Conservation (phyloP, 2,329 filamentous ascomycete genomes). For the Fusarium floridanum region DNA sequence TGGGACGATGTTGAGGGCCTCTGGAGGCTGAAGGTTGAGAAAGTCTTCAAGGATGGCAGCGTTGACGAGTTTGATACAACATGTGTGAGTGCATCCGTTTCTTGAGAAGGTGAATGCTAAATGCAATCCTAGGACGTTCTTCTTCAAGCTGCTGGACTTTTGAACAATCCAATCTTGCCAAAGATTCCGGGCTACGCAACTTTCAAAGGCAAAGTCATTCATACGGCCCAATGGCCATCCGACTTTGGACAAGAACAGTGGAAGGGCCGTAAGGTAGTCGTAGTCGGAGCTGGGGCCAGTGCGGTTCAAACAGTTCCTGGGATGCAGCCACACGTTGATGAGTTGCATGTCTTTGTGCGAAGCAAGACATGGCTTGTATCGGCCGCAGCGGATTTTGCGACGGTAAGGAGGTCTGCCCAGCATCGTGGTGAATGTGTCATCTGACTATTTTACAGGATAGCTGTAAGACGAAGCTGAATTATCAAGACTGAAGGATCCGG, state of each 20-base stretch:
- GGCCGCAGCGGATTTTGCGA: background rate
- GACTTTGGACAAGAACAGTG: background rate
- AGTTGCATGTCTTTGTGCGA: slow-evolving; percentile 10
- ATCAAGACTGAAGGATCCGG: no score
- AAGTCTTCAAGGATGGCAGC: no score
- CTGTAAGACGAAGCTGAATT: background rate
- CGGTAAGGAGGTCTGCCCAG: background rate
- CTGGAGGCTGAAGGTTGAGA: no score
- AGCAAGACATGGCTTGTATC: background rate
- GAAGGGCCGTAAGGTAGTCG: background rate
- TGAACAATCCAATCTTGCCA: background rate
- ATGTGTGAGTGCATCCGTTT: no score
- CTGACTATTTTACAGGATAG: background rate
- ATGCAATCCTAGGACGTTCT: background rate
- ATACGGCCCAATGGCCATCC: background rate
- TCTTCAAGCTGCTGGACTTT: background rate
- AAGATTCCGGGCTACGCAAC: background rate
- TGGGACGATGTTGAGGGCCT: no score
- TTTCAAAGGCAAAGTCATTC: background rate
- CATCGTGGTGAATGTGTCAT: background rate
- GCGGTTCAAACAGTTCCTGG: slow-evolving; percentile 2
- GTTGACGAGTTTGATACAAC: no score
- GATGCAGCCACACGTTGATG: slow-evolving; percentile 14
- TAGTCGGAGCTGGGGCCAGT: slow-evolving; percentile 13
- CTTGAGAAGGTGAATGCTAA: no score